Evolutionary conservation across 768 basidiomycete genomes (phyloP).

Genomic region (Russula abietina): DNA sequence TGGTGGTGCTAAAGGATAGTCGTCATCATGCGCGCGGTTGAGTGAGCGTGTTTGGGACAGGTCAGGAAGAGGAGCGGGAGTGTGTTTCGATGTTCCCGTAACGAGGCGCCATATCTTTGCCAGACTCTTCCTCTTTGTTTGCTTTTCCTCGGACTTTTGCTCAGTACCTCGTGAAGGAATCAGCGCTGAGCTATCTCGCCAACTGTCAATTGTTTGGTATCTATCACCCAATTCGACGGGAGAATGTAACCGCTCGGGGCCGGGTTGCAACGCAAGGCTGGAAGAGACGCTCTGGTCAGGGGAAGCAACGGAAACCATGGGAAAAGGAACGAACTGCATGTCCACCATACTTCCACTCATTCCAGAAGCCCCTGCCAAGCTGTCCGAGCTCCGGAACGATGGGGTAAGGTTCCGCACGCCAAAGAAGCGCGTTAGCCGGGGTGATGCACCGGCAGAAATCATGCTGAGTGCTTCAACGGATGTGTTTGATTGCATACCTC

Average conservation of each 20-base stretch:
- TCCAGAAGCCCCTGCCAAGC: conserved; percentile 65
- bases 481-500: conserved; percentile 63
- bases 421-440: conserved; percentile 70
- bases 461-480: conserved; percentile 78
- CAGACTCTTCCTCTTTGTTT: conserved; percentile 74
- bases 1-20: conserved; percentile 78
- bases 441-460: conserved; percentile 47
- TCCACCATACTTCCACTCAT: conserved; percentile 86
- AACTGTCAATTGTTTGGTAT: conserved; percentile 28
- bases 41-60: conserved; percentile 36
- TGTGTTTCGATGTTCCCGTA: conserved; percentile 44
- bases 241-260: conserved; percentile 32
- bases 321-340: conserved; percentile 67
- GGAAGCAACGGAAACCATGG: conserved; percentile 9
- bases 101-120: conserved; percentile 80
- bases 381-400: conserved; percentile 75
- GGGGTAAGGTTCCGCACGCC: conserved; percentile 64
- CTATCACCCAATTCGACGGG: conserved; percentile 9
- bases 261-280: conserved; percentile 75
- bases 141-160: conserved; percentile 36
- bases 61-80: conserved; percentile 31
- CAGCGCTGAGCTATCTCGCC: conserved; percentile 11
- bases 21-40: conserved; percentile 50
- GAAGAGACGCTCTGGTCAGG: conserved; percentile 7
- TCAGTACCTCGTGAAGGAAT: conserved; percentile 4